These are phyloP conservation scores for Rhodotorula paludigena DNA, from an alignment of 768 basidiomycete genomes.

Conservation along the genomic window DNA sequence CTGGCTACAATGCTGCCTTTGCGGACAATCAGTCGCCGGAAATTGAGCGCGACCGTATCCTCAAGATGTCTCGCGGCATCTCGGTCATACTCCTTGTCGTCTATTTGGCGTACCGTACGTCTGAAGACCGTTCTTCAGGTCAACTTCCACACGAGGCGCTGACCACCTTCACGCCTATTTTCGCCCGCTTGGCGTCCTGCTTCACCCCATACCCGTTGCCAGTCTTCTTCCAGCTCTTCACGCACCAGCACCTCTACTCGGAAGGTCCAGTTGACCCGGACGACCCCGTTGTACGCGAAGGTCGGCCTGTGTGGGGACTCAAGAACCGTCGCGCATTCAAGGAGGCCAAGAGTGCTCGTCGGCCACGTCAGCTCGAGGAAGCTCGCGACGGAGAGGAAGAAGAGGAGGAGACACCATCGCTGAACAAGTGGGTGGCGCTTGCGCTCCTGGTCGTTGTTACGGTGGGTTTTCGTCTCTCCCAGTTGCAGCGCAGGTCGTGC, in stretches of 20 bases:
- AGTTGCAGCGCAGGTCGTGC: background rate
- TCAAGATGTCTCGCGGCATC: constrained; percentile 40
- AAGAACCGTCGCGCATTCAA: constrained; percentile 21
- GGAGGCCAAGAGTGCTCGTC: constrained; percentile 7
- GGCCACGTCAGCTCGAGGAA: constrained; percentile 7
- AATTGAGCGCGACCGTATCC: constrained; percentile 27
- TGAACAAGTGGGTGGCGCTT: constrained; percentile 34
- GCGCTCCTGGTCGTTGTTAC: constrained; percentile 37
- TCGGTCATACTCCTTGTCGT: constrained; percentile 70
- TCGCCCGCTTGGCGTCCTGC: no score
- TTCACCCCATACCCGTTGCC: background rate
- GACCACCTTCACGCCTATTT: no score
- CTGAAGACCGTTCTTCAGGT: no score
- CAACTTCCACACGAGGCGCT: no score
- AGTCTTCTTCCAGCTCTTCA: constrained; percentile 51
- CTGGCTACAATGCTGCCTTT: constrained; percentile 61
- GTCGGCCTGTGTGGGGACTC: constrained; percentile 12
- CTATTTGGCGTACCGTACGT: constrained; percentile 57
- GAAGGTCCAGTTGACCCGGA: constrained; percentile 9
- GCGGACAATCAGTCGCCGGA: constrained; percentile 1
- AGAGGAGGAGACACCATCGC: constrained; percentile 30
- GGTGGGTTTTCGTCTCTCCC: constrained; percentile 1
- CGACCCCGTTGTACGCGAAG: constrained; percentile 4
- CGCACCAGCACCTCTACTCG: constrained; percentile 30
- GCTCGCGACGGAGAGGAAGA: constrained; percentile 30